Evolutionary conservation across 2,329 filamentous ascomycete genomes (phyloP), one percentile per base, ranked within the genome.

Genomic region (Meredithiella fracta): DNA sequence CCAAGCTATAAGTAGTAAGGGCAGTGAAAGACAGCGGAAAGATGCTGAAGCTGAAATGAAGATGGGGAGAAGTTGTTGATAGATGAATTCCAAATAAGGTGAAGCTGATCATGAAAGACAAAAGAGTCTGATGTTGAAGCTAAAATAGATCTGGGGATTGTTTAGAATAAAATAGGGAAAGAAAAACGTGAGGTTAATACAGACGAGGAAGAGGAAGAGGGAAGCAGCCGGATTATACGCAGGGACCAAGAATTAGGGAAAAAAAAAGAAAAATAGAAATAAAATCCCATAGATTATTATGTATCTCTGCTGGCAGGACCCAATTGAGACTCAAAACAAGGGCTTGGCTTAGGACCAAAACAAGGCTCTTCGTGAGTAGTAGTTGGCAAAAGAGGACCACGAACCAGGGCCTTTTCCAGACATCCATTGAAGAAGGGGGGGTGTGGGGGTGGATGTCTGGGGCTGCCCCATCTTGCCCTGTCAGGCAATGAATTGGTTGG

Each of bases 171-270:
- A 49, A 49, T 25, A 49, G 44, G 22, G 20, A 49, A 49, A 7
- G 7, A 49, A 26, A 49, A 49, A n/a, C 44, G 44, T 49, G 44
- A 49, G 44, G 44, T 49, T 49, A 22, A 25, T 23, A 22, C 44
- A 49, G 44, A 20, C 22, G 22, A 25, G 42, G 6, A 47, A 44
- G 17, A 15, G 22, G 44, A 31, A 47, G 38, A 20, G 38, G 42
- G 38, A 53, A 53, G 51, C 17, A n/a, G 26, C 50, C 50, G 50
- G 29, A 20, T 37, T 37, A 52, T 52, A 38, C 31, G 51, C 51
- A 31, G 51, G 51, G 31, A 34, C 11, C 29, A 34, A 11, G 11
- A 11, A 34, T 34, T 11, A n/a, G n/a, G n/a, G n/a, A n/a, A 5
- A 34, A 34, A 34, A 34, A 34, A 29, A 31, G 23, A 37, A 53